phyloP scores from a whole-genome alignment of 2,329 filamentous ascomycete species.

The Epichloe aotearoae region DNA sequence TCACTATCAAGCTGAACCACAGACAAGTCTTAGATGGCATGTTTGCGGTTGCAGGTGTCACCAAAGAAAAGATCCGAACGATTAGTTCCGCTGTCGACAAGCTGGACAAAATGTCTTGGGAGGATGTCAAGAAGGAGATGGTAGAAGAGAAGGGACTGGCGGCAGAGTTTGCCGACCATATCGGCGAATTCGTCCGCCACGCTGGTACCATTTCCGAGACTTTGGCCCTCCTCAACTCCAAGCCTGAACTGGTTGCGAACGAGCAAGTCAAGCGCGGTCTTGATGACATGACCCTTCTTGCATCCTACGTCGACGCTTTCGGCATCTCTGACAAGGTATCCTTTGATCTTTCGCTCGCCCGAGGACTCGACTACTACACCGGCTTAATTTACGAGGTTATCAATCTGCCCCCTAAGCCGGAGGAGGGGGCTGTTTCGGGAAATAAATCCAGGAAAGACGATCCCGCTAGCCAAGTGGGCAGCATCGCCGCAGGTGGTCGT shows the following conservation, averaged over 20 bases:
- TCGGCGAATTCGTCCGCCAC: slow-evolving; percentile 69
- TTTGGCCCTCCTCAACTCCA: slow-evolving; percentile 53
- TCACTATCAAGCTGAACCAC: slow-evolving; percentile 91
- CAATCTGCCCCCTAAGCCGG: slow-evolving; percentile 19
- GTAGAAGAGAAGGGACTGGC: slow-evolving; percentile 78
- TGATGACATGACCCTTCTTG: slow-evolving; percentile 66
- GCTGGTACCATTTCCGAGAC: slow-evolving; percentile 61
- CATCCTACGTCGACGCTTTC: slow-evolving; percentile 71
- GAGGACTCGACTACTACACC: slow-evolving; percentile 88
- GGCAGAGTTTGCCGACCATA: slow-evolving; percentile 66
- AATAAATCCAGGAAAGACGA: slow-evolving; percentile 39
- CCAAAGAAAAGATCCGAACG: slow-evolving; percentile 70
- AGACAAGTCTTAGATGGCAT: slow-evolving; percentile 86
- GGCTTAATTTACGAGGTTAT: slow-evolving; percentile 84
- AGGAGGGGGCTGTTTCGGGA: slow-evolving; percentile 13
- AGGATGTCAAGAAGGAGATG: slow-evolving; percentile 85
- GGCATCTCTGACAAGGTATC: slow-evolving; percentile 60
- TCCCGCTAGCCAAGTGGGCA: slow-evolving; percentile 55
- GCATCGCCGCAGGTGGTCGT: slow-evolving; percentile 76
- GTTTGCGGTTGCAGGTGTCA: slow-evolving; percentile 83
- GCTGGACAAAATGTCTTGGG: slow-evolving; percentile 85
- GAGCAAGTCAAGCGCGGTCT: slow-evolving; percentile 66
- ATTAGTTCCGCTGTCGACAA: slow-evolving; percentile 95
- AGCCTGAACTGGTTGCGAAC: slow-evolving; percentile 57
- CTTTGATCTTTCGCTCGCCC: slow-evolving; percentile 80